These are phyloP conservation scores for Cytospora schulzeri DNA, from an alignment of 2,329 filamentous ascomycete genomes.

Conservation along the genomic window DNA sequence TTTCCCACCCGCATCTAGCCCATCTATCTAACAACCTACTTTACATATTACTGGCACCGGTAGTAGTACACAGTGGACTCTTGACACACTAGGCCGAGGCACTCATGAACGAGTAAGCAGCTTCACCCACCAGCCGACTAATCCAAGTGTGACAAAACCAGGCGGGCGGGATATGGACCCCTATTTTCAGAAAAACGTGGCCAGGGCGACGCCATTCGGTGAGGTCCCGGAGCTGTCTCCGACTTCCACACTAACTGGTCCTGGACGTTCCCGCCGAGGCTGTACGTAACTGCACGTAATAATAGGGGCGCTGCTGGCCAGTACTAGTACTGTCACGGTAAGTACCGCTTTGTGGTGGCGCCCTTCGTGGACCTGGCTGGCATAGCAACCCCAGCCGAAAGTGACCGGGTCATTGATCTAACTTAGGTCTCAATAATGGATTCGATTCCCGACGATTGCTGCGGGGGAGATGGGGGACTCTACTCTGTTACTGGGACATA, in stretches of 20 bases:
- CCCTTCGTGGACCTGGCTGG: neutral
- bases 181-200: conserved; percentile 26
- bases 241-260: neutral
- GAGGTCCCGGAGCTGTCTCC: conserved; percentile 19
- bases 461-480: neutral
- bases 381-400: conserved; percentile 14
- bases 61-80: neutral
- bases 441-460: conserved; percentile 9
- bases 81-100: conserved; percentile 11
- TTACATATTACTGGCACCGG: neutral
- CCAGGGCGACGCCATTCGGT: conserved; percentile 14
- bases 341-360: neutral
- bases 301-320: neutral
- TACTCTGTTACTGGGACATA: neutral
- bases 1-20: no score
- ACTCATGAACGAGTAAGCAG: neutral
- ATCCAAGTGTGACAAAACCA: neutral
- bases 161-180: conserved; percentile 20
- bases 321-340: neutral
- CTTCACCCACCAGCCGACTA: neutral
- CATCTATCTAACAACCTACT: no score
- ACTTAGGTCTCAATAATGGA: neutral
- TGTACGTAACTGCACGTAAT: conserved; percentile 23
- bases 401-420: conserved; percentile 10
- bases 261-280: conserved; percentile 19